Conservation (phyloP, 2,329 filamentous ascomycete species). For the Aspergillus cejpii region DNA sequence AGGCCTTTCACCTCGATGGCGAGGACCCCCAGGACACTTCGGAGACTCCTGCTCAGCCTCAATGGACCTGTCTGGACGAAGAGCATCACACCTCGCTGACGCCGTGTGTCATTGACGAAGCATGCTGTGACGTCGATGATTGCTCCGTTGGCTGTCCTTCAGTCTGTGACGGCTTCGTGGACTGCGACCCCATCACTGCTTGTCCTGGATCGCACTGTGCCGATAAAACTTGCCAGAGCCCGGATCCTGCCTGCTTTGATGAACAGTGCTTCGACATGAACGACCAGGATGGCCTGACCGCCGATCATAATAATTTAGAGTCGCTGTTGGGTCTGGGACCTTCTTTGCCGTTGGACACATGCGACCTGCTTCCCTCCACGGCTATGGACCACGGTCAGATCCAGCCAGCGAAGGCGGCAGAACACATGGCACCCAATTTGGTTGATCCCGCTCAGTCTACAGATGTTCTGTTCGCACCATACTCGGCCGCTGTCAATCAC, state of each 20-base stretch:
- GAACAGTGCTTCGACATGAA: constrained; percentile 28
- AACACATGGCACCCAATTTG: constrained; percentile 13
- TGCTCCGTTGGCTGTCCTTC: constrained; percentile 36
- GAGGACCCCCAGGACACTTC: constrained; percentile 22
- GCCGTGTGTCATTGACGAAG: constrained; percentile 27
- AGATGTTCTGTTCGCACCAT: constrained; percentile 15
- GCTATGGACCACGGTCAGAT: constrained; percentile 14
- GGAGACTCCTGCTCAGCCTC: constrained; percentile 16
- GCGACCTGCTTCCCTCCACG: constrained; percentile 22
- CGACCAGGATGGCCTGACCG: constrained; percentile 15
- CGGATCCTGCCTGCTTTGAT: constrained; percentile 36
- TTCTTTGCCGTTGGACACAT: constrained; percentile 26
- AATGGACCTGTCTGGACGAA: constrained; percentile 28
- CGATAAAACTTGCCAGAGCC: constrained; percentile 23
- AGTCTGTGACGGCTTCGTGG: constrained; percentile 38
- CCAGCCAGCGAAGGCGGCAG: constrained; percentile 18
- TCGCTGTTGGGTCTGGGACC: constrained; percentile 29
- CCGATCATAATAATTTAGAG: constrained; percentile 27
- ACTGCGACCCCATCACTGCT: constrained; percentile 34
- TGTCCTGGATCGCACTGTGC: constrained; percentile 34
- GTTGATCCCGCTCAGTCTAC: constrained; percentile 13
- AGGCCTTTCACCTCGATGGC: constrained; percentile 33
- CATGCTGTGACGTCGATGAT: constrained; percentile 37
- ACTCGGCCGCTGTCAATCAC: constrained; percentile 19
- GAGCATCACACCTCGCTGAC: constrained; percentile 24